Percentiles rank a stretch among this genome's conserved stretches.
These are phyloP conservation scores for Phytophthora pinifolia DNA, from an alignment of 352 stramenopile genomes.

Conservation along the genomic window DNA sequence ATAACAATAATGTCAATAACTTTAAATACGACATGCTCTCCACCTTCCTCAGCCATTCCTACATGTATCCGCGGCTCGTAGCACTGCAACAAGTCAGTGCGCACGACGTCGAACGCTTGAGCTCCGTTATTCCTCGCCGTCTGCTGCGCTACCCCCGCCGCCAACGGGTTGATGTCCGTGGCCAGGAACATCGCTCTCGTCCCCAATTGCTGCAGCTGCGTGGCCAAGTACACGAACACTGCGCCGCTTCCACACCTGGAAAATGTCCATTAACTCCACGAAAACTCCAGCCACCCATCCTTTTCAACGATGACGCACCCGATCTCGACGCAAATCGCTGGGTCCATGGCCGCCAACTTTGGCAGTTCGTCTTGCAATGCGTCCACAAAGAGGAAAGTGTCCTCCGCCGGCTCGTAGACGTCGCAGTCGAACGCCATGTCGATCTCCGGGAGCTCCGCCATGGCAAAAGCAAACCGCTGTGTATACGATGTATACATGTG, in stretches of 20 bases:
- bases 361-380: slow-evolving; percentile 89
- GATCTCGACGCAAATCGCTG: slow-evolving; percentile 88
- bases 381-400: slow-evolving; percentile 97
- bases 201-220: slow-evolving; percentile 68
- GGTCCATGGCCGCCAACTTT: slow-evolving; percentile 53
- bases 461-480: neutral
- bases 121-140: slow-evolving; percentile 88
- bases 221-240: slow-evolving; percentile 76
- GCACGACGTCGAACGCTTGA: slow-evolving; percentile 68
- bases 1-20: neutral
- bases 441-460: slow-evolving; percentile 63
- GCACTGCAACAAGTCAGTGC: slow-evolving; percentile 84
- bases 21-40: neutral
- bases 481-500: too few relatives aligned
- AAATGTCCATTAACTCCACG: neutral
- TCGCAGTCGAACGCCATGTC: slow-evolving; percentile 81
- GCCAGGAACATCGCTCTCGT: slow-evolving; percentile 65
- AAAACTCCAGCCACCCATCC: neutral
- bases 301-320: slow-evolving; percentile 43
- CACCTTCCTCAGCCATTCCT: neutral
- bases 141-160: slow-evolving; percentile 71
- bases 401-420: slow-evolving; percentile 97
- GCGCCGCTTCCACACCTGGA: slow-evolving; percentile 59
- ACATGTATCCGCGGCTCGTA: slow-evolving; percentile 61
- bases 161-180: slow-evolving; percentile 94